Conservation (phyloP, 2,329 filamentous ascomycete species). For the Pseudopyrenochaeta lycopersici region DNA sequence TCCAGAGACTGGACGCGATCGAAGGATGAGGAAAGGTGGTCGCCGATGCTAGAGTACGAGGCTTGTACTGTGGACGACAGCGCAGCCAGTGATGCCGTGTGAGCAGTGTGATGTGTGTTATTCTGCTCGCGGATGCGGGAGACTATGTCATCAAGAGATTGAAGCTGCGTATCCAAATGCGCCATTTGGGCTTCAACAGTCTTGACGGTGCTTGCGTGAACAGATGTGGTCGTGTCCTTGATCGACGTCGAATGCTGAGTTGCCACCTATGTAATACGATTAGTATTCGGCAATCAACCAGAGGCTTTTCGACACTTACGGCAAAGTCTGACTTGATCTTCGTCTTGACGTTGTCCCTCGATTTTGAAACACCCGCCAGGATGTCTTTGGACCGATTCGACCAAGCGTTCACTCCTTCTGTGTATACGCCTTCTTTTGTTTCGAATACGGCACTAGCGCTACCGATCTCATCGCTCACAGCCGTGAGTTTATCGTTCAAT, state of each 20-base stretch:
- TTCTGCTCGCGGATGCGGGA: conserved; percentile 83
- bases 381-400: conserved; percentile 72
- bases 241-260: conserved; percentile 85
- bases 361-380: conserved; percentile 74
- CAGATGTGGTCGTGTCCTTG: conserved; percentile 81
- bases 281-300: conserved; percentile 25
- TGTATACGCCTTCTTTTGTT: conserved; percentile 71
- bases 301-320: conserved; percentile 58
- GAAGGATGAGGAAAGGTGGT: conserved; percentile 74
- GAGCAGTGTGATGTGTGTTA: conserved; percentile 75
- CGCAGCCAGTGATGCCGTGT: conserved; percentile 70
- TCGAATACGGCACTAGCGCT: conserved; percentile 72
- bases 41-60: conserved; percentile 75
- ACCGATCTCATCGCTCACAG: conserved; percentile 71
- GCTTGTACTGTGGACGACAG: conserved; percentile 75
- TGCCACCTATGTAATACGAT: conserved; percentile 63
- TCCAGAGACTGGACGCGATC: conserved; percentile 74
- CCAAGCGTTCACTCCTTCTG: conserved; percentile 78
- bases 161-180: conserved; percentile 88
- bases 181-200: conserved; percentile 90
- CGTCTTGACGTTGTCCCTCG: conserved; percentile 79
- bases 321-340: conserved; percentile 89
- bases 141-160: conserved; percentile 89
- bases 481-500: conserved; percentile 69
- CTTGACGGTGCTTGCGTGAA: conserved; percentile 88